phyloP scores from a whole-genome alignment of 2,329 filamentous ascomycete genomes.

The Penicillium sp. region DNA sequence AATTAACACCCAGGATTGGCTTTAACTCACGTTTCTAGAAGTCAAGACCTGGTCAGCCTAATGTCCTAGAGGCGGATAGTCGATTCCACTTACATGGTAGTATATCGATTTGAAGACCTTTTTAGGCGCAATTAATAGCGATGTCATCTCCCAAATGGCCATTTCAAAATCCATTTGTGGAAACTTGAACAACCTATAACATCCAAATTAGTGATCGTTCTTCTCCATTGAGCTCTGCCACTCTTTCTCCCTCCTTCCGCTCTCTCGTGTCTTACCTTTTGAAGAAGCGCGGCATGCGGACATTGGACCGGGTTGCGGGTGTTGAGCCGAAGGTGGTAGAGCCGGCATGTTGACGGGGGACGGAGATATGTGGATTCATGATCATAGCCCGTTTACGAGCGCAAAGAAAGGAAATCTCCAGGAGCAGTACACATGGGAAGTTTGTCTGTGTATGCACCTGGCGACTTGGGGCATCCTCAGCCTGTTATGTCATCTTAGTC shows the following conservation, averaged over 20 bases:
- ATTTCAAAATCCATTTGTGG: constrained; percentile 72
- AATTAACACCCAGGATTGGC: no score
- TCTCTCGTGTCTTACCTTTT: constrained; percentile 46
- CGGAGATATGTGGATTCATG: constrained; percentile 60
- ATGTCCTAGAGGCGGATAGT: background rate
- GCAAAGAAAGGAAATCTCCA: background rate
- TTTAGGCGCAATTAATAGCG: constrained; percentile 64
- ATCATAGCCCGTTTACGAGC: constrained; percentile 10
- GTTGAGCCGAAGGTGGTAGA: constrained; percentile 53
- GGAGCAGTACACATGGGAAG: constrained; percentile 4
- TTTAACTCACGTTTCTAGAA: constrained; percentile 40
- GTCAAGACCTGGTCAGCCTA: constrained; percentile 12
- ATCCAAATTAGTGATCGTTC: constrained; percentile 8
- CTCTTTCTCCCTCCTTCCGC: no score
- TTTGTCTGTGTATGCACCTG: background rate
- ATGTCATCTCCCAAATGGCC: constrained; percentile 69
- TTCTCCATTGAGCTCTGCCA: background rate
- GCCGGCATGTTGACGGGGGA: constrained; percentile 56
- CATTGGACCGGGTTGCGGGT: constrained; percentile 49
- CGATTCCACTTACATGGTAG: constrained; percentile 56
- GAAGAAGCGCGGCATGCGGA: constrained; percentile 65
- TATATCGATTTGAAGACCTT: constrained; percentile 69
- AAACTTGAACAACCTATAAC: constrained; percentile 62
- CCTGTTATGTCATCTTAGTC: constrained; percentile 15
- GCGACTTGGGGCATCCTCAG: background rate